Evolutionary conservation across 1,139 yeast genomes (phyloP).

Genomic region (Debaryomycetaceae sp.): DNA sequence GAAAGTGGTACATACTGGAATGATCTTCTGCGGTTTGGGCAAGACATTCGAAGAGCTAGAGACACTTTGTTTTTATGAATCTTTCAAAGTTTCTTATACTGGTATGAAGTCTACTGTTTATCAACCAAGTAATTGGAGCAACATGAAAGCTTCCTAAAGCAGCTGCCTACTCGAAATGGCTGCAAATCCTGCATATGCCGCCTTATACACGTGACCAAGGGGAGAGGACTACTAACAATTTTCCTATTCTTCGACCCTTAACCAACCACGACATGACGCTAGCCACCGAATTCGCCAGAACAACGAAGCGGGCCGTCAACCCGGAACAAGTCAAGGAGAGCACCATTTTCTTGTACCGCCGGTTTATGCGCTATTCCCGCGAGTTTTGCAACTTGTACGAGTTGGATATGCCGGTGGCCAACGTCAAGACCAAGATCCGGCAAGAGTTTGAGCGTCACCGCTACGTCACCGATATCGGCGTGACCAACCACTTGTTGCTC

Average conservation of each 20-base stretch:
- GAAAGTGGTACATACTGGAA: too few species aligned
- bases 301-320: conserved; percentile 59
- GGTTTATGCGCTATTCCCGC: conserved; percentile 53
- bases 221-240: too few species aligned
- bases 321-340: conserved; percentile 53
- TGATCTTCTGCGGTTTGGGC: too few species aligned
- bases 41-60: too few species aligned
- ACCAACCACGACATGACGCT: conserved; percentile 32
- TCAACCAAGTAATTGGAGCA: too few species aligned
- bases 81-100: too few species aligned
- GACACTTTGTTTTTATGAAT: too few species aligned
- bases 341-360: conserved; percentile 63
- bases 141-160: too few species aligned
- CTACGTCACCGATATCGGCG: conserved; percentile 54
- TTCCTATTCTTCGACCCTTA: neutral
- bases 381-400: conserved; percentile 64
- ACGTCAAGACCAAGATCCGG: conserved; percentile 73
- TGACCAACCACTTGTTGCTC: conserved; percentile 59
- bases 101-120: too few species aligned
- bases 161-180: too few species aligned
- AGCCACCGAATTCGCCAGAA: conserved; percentile 78
- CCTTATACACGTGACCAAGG: too few species aligned
- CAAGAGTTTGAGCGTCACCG: conserved; percentile 86
- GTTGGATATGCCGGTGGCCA: conserved; percentile 74
- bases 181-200: too few species aligned